Evolutionary conservation across 176 grass and related monocot genomes (phyloP), one percentile per base, ranked within the genome.

Genomic region (Eragrostis curvula): DNA sequence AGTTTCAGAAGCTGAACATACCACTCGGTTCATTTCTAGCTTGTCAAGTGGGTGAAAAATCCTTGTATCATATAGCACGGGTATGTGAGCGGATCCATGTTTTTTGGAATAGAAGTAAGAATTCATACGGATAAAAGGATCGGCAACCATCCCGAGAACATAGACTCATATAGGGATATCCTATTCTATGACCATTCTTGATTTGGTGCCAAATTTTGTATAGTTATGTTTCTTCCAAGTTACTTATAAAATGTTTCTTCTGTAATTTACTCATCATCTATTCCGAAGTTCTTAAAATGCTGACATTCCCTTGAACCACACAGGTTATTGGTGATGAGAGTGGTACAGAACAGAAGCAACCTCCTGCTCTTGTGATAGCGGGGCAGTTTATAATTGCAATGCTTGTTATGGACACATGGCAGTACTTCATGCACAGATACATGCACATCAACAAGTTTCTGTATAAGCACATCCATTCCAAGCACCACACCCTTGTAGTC

Each of bases 391-490:
- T 88, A 13, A 25, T 85, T 59, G 93, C 84, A 20, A 97, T 97
- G 94, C 36, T 91, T 50, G 88, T 97, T 43, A 86, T 97, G 91
- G 94, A 97, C 47, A 92, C 94, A 77, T 97, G 94, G 94, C 94
- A 97, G 71, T 94, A 97, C 61, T 97, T 97, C 79, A 92, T 94
- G 84, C 94, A 97, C 82, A 79, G 94, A 79, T 97, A 90, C 79
- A 97, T 97, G 91, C 91, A 97, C 87, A 65, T 79, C 17, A 97
- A 97, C 84, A 97, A 91, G 57, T 93, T 97, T 39, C 43, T 93
- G 3, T 93, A 97, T 77, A 91, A 87, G 25, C 94, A 97, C 74
- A 93, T 97, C 63, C 94, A 97, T 65, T 97, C 94, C 7, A 91
- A 91, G 90, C 94, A 97, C 55, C 94, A 97, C 77, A 86, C 72